Evolutionary conservation across 257 asterid species (phyloP), one percentile per base, ranked within the genome.

Genomic region (Cruciata laevipes): DNA sequence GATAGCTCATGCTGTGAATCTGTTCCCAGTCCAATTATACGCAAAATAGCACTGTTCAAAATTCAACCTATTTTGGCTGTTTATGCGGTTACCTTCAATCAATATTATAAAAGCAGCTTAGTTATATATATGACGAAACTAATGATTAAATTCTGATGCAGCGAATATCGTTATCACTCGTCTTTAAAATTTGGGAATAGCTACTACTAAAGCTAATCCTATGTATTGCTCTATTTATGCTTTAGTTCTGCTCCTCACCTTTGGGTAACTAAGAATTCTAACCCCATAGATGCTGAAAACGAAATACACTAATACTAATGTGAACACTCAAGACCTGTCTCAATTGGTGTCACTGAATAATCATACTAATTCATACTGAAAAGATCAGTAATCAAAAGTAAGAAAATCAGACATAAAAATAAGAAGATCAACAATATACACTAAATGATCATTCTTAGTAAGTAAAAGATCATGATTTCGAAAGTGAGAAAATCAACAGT

Each of bases 1-100:
- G 37, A 47, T 47, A 12, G 68, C 40, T 61, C 47, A 20, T 13
- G n/a, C 23, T 2, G 53, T 33, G 74, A 42, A 69, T 47, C 60
- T 49, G 66, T 65, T 44, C 44, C 17, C 14, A 24, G 3, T 53
- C 24, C 24, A 7, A 53, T n/a, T 0, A n/a, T 53, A n/a, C 27
- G 35, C 24, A 20, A 60, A 66, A 32, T 9, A 49, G 8, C 53
- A 7, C 55, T 47, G 55, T 18, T 53, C 60, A 5, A 6, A 18
- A 7, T 51, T 23, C 25, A 18, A 51, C 24, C 71, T n/a, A 32
- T 4, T 51, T 52, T 52, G 63, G 71, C 16, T n/a, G 20, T 6
- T 7, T 20, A 7, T n/a, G 49, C 0, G 20, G 31, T 10, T 57
- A 10, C 33, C 31, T 67, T 51, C 6, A 12, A 24, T 66, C 7